phyloP scores from a whole-genome alignment of 2,329 filamentous ascomycete species.

The Leptographium flavum region DNA sequence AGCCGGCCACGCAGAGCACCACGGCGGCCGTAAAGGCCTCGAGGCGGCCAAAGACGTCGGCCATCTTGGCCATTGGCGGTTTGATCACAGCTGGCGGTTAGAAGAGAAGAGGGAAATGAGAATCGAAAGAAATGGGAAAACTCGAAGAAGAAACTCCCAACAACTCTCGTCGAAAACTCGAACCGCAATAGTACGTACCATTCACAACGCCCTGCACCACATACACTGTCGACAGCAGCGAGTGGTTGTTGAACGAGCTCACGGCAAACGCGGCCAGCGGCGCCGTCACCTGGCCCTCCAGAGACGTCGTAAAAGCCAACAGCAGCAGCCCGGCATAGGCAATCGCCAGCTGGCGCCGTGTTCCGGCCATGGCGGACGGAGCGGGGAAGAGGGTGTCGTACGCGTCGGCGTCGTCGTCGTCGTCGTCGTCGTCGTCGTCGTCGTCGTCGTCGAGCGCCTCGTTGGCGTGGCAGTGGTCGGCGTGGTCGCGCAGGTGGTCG shows the following conservation, averaged over 20 bases:
- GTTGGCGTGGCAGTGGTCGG: neutral
- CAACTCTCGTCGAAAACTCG: too few species aligned
- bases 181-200: conserved; percentile 21
- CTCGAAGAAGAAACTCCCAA: neutral
- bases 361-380: neutral
- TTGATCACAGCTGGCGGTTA: conserved; percentile 35
- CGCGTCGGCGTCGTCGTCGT: neutral
- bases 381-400: neutral
- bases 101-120: neutral
- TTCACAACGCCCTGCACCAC: conserved; percentile 52
- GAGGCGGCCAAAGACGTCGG: conserved; percentile 47
- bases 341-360: conserved; percentile 7
- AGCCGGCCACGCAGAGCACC: conserved; percentile 39
- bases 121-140: neutral
- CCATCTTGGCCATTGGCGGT: conserved; percentile 45
- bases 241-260: conserved; percentile 48
- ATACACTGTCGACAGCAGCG: conserved; percentile 47
- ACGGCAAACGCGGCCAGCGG: conserved; percentile 49
- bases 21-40: conserved; percentile 42
- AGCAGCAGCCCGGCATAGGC: conserved; percentile 28
- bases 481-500: neutral
- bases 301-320: conserved; percentile 52
- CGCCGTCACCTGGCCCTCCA: conserved; percentile 49
- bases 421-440: neutral
- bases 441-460: neutral